Evolutionary conservation across 2,329 filamentous ascomycete genomes (phyloP).

Genomic region (Nigrograna mackinnonii): DNA sequence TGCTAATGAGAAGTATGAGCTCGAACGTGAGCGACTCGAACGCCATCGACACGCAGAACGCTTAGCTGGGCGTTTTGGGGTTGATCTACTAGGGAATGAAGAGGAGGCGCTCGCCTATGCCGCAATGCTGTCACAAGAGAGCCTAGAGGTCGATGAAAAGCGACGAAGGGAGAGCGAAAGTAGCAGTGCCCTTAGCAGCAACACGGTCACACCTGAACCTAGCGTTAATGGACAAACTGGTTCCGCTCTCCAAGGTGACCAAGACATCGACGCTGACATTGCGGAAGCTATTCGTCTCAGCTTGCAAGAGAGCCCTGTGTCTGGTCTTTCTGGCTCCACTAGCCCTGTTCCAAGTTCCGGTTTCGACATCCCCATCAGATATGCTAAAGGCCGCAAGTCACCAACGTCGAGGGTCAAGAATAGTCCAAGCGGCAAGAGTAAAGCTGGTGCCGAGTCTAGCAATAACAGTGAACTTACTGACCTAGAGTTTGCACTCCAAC

Average conservation of each 20-base stretch:
- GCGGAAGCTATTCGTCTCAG: conserved; percentile 65
- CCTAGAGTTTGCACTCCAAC: conserved; percentile 63
- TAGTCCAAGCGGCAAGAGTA: conserved; percentile 30
- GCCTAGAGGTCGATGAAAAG: conserved; percentile 53
- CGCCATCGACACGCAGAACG: conserved; percentile 69
- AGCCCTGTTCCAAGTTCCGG: conserved; percentile 8
- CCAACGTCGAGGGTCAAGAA: conserved; percentile 19
- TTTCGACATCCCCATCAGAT: conserved; percentile 52
- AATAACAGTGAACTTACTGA: conserved; percentile 55
- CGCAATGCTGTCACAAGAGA: conserved; percentile 64
- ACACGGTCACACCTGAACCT: conserved; percentile 37
- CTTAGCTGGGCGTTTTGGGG: conserved; percentile 79
- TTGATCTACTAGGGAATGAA: conserved; percentile 69
- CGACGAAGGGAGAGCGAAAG: conserved; percentile 50
- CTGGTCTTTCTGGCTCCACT: conserved; percentile 14
- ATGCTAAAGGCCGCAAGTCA: conserved; percentile 43
- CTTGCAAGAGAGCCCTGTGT: conserved; percentile 32
- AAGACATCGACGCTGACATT: conserved; percentile 60
- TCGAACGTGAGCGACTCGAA: conserved; percentile 72
- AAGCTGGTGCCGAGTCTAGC: conserved; percentile 40
- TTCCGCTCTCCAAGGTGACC: conserved; percentile 41
- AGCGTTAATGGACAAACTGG: conserved; percentile 29
- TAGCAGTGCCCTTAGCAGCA: conserved; percentile 40
- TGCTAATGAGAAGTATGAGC: conserved; percentile 79
- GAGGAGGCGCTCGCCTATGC: conserved; percentile 68